Conservation (phyloP, 352 stramenopile genomes). For the Phytophthora quininea region DNA sequence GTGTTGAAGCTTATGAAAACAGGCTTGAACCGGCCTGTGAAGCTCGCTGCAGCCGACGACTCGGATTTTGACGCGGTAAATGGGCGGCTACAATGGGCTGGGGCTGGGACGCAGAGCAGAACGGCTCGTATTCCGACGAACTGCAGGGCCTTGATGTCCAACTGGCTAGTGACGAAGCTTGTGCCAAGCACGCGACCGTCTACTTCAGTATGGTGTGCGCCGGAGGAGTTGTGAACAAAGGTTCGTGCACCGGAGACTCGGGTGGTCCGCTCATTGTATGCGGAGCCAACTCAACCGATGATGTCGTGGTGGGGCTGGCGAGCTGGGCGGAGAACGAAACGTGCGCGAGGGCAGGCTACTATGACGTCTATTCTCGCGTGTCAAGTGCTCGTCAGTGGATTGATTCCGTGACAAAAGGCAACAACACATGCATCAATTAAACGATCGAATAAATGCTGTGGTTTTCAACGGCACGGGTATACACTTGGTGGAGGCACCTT, state of each 20-base stretch:
- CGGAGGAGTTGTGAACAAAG: slow-evolving; percentile 30
- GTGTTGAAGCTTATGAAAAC: slow-evolving; percentile 28
- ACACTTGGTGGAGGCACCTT: no score
- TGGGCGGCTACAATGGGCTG: slow-evolving; percentile 28
- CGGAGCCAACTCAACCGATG: slow-evolving; percentile 3
- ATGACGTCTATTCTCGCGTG: slow-evolving; percentile 57
- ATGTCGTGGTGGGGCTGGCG: slow-evolving; percentile 47
- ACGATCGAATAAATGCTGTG: not conserved
- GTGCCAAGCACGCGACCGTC: slow-evolving; percentile 17
- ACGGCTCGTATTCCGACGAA: slow-evolving; percentile 19
- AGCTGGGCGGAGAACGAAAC: slow-evolving; percentile 50
- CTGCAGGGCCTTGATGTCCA: slow-evolving; percentile 9
- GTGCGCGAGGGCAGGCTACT: slow-evolving; percentile 43
- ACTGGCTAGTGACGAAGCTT: slow-evolving; percentile 12
- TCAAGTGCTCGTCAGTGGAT: slow-evolving; percentile 49
- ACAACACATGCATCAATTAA: slow-evolving; percentile 17
- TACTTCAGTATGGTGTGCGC: slow-evolving; percentile 33
- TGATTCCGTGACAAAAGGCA: slow-evolving; percentile 24
- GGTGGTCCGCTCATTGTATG: slow-evolving; percentile 32
- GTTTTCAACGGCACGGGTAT: no score
- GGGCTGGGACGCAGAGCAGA: slow-evolving; percentile 16
- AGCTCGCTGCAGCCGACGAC: slow-evolving; percentile 23
- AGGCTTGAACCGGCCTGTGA: slow-evolving; percentile 32
- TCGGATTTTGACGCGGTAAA: slow-evolving; percentile 17
- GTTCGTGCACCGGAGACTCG: slow-evolving; percentile 36